Conservation (phyloP, 441 rosid genomes). For the Populus hybrid region DNA sequence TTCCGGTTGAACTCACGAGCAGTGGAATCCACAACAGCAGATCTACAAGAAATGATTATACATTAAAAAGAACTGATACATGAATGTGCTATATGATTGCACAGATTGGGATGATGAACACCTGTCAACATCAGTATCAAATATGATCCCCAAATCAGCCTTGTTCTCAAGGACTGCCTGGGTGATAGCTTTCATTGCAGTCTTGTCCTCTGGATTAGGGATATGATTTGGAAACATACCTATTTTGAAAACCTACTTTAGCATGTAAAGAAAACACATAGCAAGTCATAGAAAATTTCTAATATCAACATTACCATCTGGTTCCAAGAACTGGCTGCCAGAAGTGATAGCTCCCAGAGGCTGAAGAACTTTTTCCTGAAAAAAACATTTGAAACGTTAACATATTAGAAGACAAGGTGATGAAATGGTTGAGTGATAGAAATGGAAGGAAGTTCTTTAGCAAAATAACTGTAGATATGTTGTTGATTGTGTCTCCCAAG, state of each 20-base stretch:
- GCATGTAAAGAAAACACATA: background rate
- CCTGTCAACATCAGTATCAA: slow-evolving; percentile 99
- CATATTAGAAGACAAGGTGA: background rate
- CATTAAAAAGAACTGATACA: background rate
- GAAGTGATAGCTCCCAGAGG: slow-evolving; percentile 89
- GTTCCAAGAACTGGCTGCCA: slow-evolving; percentile 98
- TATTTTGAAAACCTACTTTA: slow-evolving; percentile 30
- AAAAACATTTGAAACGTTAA: slow-evolving; percentile 14
- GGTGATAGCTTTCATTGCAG: slow-evolving; percentile 88
- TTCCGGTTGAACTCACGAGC: slow-evolving; percentile 91
- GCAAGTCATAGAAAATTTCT: slow-evolving; percentile 6
- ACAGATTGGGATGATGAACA: slow-evolving; percentile 23
- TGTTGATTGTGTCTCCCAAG: background rate
- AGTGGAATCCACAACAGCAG: slow-evolving; percentile 97
- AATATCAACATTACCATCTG: slow-evolving; percentile 62
- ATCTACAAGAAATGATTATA: slow-evolving; percentile 40
- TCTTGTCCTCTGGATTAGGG: slow-evolving; percentile 97
- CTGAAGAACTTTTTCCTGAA: slow-evolving; percentile 89
- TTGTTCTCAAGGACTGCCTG: slow-evolving; percentile 85
- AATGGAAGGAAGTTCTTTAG: background rate
- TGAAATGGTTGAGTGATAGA: background rate
- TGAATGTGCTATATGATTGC: slow-evolving; percentile 1
- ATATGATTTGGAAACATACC: slow-evolving; percentile 97
- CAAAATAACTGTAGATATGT: background rate
- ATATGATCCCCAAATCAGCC: slow-evolving; percentile 95